A percentile compares a stretch with the other conserved stretches of the same genome.
Evolutionary conservation across 768 basidiomycete genomes (phyloP).

Genomic region (Astraeus odoratus): DNA sequence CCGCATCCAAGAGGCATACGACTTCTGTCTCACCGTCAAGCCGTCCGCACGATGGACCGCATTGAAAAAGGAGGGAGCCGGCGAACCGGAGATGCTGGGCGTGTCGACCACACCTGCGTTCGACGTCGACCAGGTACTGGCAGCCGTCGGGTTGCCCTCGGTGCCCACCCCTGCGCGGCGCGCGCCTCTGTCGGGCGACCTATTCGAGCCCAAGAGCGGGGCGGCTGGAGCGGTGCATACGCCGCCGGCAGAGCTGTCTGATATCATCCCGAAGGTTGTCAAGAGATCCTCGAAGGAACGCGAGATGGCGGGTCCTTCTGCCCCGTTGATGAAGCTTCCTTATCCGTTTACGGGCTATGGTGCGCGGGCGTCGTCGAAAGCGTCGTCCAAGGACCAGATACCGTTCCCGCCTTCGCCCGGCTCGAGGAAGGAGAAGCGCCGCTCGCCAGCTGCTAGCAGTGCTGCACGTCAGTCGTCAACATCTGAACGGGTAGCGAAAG

Average conservation of each 20-base stretch:
- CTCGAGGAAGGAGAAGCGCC: slow-evolving; percentile 33
- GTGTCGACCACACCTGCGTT: slow-evolving; percentile 27
- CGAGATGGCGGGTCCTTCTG: slow-evolving; percentile 30
- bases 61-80: slow-evolving; percentile 26
- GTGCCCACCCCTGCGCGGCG: slow-evolving; percentile 49
- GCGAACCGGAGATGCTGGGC: slow-evolving; percentile 16
- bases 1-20: slow-evolving; percentile 73
- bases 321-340: slow-evolving; percentile 46
- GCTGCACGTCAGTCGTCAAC: slow-evolving; percentile 26
- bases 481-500: slow-evolving; percentile 22
- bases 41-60: slow-evolving; percentile 29
- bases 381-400: slow-evolving; percentile 56
- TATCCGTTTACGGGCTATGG: slow-evolving; percentile 67
- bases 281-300: slow-evolving; percentile 44
- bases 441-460: slow-evolving; percentile 21
- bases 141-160: slow-evolving; percentile 44
- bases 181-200: slow-evolving; percentile 52
- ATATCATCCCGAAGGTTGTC: slow-evolving; percentile 40
- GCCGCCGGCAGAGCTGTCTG: slow-evolving; percentile 26
- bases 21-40: slow-evolving; percentile 61
- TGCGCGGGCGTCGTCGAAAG: slow-evolving; percentile 54
- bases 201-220: slow-evolving; percentile 47
- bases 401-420: slow-evolving; percentile 69
- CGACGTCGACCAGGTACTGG: slow-evolving; percentile 55
- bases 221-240: slow-evolving; percentile 18